Evolutionary conservation across 257 asterid genomes (phyloP), one percentile per base, ranked within the genome.

Genomic region (Eucommia ulmoides): DNA sequence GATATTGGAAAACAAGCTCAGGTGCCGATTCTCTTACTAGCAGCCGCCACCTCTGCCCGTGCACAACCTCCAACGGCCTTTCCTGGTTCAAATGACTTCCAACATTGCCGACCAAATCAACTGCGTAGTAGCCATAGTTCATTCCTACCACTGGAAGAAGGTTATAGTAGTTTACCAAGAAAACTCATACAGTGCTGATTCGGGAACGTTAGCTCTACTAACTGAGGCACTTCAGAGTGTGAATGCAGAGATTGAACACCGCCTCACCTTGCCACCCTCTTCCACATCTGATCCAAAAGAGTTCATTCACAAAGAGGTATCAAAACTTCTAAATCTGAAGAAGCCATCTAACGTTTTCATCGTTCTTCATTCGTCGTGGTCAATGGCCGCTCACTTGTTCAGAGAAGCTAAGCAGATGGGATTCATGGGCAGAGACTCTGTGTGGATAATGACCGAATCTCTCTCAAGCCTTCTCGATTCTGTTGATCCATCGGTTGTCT

Each of bases 331-430:
- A n/a, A n/a, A n/a, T n/a, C n/a, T 50, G 23, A 20, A 12, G 1
- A 57, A 52, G 65, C 71, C 70, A 55, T 66, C 81, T 1, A 46
- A 77, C 64, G 72, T 74, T 2, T 74, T 74, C 51, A 53, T 74
- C 1, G 65, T 66, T 52, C 71, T 74, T 38, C 63, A 60, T 19
- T 51, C 74, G 29, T 70, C 81, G 20, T 12, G 60, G 41, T 17
- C 74, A 20, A 21, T 53, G 17, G 72, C 72, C 3, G 29, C 15
- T 29, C 54, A 19, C 23, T 33, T 74, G 41, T 70, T 74, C 44
- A 64, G 42, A 44, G 71, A 69, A 44, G 72, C 81, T 19, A 63
- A 66, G 52, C 42, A 49, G 44, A 23, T 46, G 14, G 68, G 66
- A 41, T 56, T 74, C 22, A 61, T 70, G 65, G 72, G 66, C 14